Base-by-base conservation (phyloP, 352 stramenopile species). In the Phytophthora pinifolia region DNA sequence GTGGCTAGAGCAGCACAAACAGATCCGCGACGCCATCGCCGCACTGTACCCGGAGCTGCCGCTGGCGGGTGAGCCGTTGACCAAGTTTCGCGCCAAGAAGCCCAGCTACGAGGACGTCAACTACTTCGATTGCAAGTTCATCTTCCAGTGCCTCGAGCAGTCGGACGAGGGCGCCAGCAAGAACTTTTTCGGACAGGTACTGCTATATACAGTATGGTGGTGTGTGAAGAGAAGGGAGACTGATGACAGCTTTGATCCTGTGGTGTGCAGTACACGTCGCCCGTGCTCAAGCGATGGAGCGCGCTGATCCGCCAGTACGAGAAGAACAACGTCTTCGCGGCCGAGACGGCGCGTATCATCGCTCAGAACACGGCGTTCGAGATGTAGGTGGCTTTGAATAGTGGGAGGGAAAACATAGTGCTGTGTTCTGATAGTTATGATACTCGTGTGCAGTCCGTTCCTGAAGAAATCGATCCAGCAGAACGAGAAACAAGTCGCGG, bases 41-140 rank as follows among this genome's bases (percentile, higher is more conserved):
- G 56, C 71, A n/a, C 46, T 86, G 45, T 87, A 83, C 46, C 41
- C 52, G 15, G 67, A 77, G 27, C 63, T 92, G 44, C 83, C 78
- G 41, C 34, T 58, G 22, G 49, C 62, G 37, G 80, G 62, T 37
- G 69, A 86, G 10, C 57, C 70, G 39, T 45, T 91, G 27, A 57
- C 58, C 46, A 72, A 78, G 56, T 77, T 83, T 48, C 59, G 60
- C 30, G 39, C 59, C 32, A 80, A 79, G 48, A 78, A 77, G 43
- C 47, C 48, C n/a, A 79, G 39, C 14, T 65, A 79, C 54, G 78
- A 89, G 27, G 68, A 86, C 18, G 41, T 90, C 35, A 71, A 75
- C 56, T 92, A 89, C 51, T 92, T 86, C 43, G 80, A 91, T 65
- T 92, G 83, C 70, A 89, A 88, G 55, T 67, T 69, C 20, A 58